phyloP scores from a whole-genome alignment of 768 basidiomycete genomes.

The Hericium coralloides region DNA sequence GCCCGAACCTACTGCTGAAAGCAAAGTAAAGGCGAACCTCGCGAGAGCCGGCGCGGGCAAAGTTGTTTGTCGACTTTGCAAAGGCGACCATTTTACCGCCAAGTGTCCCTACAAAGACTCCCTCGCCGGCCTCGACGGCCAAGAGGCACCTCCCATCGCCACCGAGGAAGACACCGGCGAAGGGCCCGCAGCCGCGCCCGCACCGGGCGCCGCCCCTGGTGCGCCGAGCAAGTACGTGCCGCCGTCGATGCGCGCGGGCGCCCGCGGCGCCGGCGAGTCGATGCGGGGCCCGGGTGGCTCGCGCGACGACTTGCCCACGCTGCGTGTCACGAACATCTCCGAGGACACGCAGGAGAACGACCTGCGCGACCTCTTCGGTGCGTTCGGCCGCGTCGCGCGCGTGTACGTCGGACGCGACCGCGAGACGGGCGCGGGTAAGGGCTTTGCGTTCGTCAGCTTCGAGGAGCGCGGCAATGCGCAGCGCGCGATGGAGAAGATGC shows the following conservation, averaged over 20 bases:
- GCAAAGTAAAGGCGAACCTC: conserved; percentile 55
- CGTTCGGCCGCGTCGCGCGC: conserved; percentile 77
- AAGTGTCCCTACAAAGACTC: conserved; percentile 98
- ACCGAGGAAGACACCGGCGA: neutral
- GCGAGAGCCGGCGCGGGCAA: conserved; percentile 76
- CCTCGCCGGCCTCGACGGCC: conserved; percentile 62
- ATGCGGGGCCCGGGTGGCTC: conserved; percentile 28
- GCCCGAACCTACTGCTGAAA: conserved; percentile 55
- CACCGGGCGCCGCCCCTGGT: conserved; percentile 6
- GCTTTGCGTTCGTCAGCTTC: conserved; percentile 96
- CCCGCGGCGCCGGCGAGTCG: conserved; percentile 14
- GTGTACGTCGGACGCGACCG: conserved; percentile 94
- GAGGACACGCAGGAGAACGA: conserved; percentile 94
- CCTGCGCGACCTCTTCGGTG: conserved; percentile 81
- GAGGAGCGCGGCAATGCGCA: conserved; percentile 76
- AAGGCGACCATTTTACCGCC: conserved; percentile 95
- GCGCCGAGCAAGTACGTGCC: conserved; percentile 16
- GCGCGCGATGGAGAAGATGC: conserved; percentile 83
- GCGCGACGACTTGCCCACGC: conserved; percentile 90
- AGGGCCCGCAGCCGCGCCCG: neutral
- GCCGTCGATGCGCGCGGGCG: conserved; percentile 13
- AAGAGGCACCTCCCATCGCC: neutral
- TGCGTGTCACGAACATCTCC: conserved; percentile 94
- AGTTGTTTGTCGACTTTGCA: conserved; percentile 87
- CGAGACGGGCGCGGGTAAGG: conserved; percentile 91